Conservation (phyloP, 345 rosid genomes). For the Salix viminalis region DNA sequence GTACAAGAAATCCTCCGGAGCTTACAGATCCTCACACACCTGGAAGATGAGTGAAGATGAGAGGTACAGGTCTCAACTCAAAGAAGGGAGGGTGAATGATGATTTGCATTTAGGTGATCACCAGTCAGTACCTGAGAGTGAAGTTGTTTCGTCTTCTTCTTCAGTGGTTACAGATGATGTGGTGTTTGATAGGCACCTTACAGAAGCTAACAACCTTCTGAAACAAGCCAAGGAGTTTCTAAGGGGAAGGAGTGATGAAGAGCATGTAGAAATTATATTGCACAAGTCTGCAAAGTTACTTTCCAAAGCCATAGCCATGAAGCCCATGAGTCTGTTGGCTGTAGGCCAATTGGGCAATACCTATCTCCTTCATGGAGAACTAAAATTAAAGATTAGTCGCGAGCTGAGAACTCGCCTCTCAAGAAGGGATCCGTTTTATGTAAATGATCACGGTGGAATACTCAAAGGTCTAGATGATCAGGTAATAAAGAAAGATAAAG, state of each 20-base stretch:
- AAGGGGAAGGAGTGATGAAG: conserved; percentile 34
- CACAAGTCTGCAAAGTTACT: conserved; percentile 48
- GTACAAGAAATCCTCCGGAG: conserved; percentile 29
- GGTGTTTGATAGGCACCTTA: conserved; percentile 45
- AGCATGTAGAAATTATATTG: conserved; percentile 41
- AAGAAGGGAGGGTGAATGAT: conserved; percentile 20
- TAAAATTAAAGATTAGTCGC: conserved; percentile 54
- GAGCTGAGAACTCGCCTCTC: conserved; percentile 50
- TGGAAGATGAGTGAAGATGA: conserved; percentile 26
- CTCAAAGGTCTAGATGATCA: conserved; percentile 24
- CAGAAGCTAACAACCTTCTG: conserved; percentile 49
- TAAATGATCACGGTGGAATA: conserved; percentile 24
- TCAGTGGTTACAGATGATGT: conserved; percentile 45
- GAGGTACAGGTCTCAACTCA: conserved; percentile 21
- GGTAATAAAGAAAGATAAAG: conserved; percentile 31
- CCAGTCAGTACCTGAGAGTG: conserved; percentile 18
- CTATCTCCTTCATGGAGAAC: conserved; percentile 68
- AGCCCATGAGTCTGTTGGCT: conserved; percentile 67
- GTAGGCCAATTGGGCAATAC: conserved; percentile 70
- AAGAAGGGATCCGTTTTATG: conserved; percentile 25
- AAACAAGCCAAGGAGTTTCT: conserved; percentile 48
- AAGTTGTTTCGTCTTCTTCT: conserved; percentile 23
- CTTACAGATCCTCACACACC: conserved; percentile 29
- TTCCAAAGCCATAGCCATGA: conserved; percentile 45
- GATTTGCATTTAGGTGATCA: conserved; percentile 20